Percentiles rank a stretch among this genome's conserved stretches.
phyloP scores from a whole-genome alignment of 257 asterid genomes.

The Gynochthodes officinalis region DNA sequence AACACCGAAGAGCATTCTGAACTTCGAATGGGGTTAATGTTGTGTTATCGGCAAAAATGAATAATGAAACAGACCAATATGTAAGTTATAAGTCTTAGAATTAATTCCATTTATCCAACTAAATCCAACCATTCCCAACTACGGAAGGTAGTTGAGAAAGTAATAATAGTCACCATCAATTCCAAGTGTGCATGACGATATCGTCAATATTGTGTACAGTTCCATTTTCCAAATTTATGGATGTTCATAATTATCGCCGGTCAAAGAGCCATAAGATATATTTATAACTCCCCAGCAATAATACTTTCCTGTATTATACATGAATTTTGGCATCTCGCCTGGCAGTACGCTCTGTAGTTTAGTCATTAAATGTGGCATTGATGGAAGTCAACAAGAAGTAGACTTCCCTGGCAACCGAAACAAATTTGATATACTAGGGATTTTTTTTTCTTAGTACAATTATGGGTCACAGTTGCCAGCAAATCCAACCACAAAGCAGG shows the following conservation, averaged over 20 bases:
- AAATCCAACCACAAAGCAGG: background rate
- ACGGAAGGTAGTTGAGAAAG: conserved; percentile 16
- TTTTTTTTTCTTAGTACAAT: background rate
- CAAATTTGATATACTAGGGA: background rate
- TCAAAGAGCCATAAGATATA: background rate
- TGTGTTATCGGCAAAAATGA: background rate
- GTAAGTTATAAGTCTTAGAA: too few species aligned
- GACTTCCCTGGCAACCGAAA: background rate
- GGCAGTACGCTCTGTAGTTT: background rate
- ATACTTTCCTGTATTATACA: background rate
- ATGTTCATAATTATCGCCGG: background rate
- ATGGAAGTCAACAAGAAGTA: background rate
- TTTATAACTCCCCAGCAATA: background rate
- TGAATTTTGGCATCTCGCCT: background rate
- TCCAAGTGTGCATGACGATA: background rate
- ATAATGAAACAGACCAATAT: background rate
- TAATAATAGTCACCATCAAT: too few species aligned
- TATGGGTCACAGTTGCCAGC: background rate
- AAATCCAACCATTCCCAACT: conserved; percentile 1
- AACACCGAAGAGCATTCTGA: background rate
- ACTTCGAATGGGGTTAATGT: background rate
- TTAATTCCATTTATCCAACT: background rate
- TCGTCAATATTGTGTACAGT: background rate
- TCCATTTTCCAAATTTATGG: background rate
- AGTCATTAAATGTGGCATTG: background rate